A percentile compares a stretch with the other conserved stretches of the same genome.
These are phyloP conservation scores for Lentinula edodes DNA, from an alignment of 768 basidiomycete species.

Conservation along the genomic window DNA sequence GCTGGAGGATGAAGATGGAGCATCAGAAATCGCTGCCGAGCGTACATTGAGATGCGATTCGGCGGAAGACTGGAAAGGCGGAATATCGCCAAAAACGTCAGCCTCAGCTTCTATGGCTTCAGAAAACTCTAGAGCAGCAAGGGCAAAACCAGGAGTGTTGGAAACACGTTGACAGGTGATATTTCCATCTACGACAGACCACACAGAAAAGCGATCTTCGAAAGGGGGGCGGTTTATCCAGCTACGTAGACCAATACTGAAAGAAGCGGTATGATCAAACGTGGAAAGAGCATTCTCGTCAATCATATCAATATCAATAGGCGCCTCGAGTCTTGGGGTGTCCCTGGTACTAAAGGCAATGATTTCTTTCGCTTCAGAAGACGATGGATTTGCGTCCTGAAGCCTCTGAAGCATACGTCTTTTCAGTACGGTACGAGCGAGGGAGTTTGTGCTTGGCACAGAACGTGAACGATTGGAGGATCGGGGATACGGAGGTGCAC, in stretches of 20 bases:
- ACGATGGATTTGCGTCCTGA: constrained; percentile 27
- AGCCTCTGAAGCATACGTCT: constrained; percentile 43
- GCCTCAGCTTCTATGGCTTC: constrained; percentile 61
- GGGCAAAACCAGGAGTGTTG: constrained; percentile 43
- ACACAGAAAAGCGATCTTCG: constrained; percentile 62
- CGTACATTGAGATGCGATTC: background rate
- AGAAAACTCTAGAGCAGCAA: constrained; percentile 71
- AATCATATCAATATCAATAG: constrained; percentile 6
- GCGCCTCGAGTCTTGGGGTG: constrained; percentile 16
- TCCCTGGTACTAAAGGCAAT: constrained; percentile 33
- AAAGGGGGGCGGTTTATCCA: constrained; percentile 75
- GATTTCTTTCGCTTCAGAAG: constrained; percentile 38
- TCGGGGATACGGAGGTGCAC: constrained; percentile 43
- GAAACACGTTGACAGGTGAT: constrained; percentile 35
- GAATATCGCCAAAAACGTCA: constrained; percentile 27
- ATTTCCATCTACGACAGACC: constrained; percentile 35
- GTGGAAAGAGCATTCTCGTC: constrained; percentile 11
- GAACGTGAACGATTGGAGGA: constrained; percentile 41
- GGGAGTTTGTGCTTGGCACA: constrained; percentile 30
- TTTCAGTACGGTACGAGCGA: constrained; percentile 45
- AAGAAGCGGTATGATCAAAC: constrained; percentile 23
- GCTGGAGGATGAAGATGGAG: constrained; percentile 8
- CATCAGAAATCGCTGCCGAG: background rate
- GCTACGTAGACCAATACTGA: constrained; percentile 53
- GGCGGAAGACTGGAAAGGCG: constrained; percentile 2